Percentiles rank a stretch among this genome's conserved stretches.
These are phyloP conservation scores for Rhizopogon sp. DNA, from an alignment of 768 basidiomycete species.

Conservation along the genomic window DNA sequence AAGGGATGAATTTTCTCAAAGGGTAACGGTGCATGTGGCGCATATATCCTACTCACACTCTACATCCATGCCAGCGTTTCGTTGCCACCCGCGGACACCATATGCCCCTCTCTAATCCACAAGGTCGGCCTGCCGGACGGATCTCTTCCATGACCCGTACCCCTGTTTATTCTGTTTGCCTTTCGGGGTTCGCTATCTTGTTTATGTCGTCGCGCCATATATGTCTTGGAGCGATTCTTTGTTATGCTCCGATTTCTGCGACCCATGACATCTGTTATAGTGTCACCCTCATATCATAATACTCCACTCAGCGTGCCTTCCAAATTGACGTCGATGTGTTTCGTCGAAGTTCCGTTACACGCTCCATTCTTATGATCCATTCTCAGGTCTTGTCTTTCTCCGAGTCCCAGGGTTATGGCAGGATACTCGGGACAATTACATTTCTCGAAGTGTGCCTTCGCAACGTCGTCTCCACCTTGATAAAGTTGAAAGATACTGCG, in stretches of 20 bases:
- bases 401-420: neutral
- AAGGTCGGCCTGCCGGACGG: neutral
- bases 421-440: neutral
- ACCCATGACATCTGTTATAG: too few relatives aligned
- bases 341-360: neutral
- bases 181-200: neutral
- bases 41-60: neutral
- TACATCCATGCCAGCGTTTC: neutral
- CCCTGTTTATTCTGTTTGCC: neutral
- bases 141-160: neutral
- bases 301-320: neutral
- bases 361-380: neutral
- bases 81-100: too few relatives aligned
- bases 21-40: neutral
- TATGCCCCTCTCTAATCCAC: neutral
- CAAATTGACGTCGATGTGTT: neutral
- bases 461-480: neutral
- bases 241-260: too few relatives aligned
- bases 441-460: neutral
- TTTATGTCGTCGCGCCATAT: neutral
- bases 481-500: neutral
- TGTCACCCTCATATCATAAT: neutral
- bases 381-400: neutral
- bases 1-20: neutral
- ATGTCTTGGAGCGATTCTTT: too few relatives aligned